Evolutionary conservation across 176 grass and related monocot genomes (phyloP), one percentile per base, ranked within the genome.

Genomic region (Zoysia japonica): DNA sequence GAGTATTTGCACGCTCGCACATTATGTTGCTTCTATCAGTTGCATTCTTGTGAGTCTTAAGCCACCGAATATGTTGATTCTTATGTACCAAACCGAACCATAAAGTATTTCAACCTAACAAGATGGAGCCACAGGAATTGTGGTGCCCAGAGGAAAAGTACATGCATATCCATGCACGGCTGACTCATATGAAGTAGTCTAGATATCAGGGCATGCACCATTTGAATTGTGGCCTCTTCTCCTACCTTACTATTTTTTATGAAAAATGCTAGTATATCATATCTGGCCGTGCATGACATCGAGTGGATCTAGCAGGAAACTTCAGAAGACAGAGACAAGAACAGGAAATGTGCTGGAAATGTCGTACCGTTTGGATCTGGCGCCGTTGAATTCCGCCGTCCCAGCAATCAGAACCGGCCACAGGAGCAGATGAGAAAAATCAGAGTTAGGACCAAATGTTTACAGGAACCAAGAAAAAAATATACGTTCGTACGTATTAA

Each of bases 331-430:
- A 80, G 28, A 77, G 72, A 49, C 15, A 82, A 42, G 2, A 65
- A 71, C 12, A 83, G 57, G 52, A 81, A 53, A 67, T 36, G 46
- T 9, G 75, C 37, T 45, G 55, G 61, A 68, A 47, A 75, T 71
- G 42, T 51, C 88, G 47, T 91, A 93, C 88, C 91, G 42, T 88
- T 91, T 2, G 91, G 88, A 80, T 93, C 91, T 91, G 80, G 36
- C 79, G 3, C 13, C 39, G 2, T 47, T 49, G 42, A 61, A 49
- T 65, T 39, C 63, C 67, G 19, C 50, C 74, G 74, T 72, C 49
- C 60, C 71, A 82, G 47, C 67, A 78, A 85, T 80, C 86, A 82
- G 50, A 85, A 68, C 15, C 66, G 61, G 40, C 37, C 80, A 40
- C 47, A 36, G 68, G 28, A 53, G 80, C 65, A 72, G 36, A 78